These are phyloP conservation scores for Zelopaecilomyces penicillatus DNA, from an alignment of 2,329 filamentous ascomycete genomes.

Conservation along the genomic window DNA sequence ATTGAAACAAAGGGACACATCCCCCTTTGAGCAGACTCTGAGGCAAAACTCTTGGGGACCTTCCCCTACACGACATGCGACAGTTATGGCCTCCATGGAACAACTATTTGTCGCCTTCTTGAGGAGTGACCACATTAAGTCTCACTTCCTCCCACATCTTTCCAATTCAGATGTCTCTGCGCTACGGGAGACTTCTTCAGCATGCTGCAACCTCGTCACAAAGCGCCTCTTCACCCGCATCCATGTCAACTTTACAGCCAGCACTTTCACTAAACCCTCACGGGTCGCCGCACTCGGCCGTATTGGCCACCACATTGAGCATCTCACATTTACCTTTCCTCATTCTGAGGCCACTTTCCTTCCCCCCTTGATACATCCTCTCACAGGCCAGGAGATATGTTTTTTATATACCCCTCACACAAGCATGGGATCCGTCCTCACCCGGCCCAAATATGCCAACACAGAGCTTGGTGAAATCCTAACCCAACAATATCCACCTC, in stretches of 20 bases:
- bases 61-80: constrained; percentile 35
- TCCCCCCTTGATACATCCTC: constrained; percentile 72
- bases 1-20: too few species aligned
- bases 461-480: constrained; percentile 72
- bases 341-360: constrained; percentile 74
- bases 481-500: constrained; percentile 76
- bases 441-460: constrained; percentile 70
- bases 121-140: constrained; percentile 42
- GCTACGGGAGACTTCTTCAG: constrained; percentile 59
- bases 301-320: constrained; percentile 71
- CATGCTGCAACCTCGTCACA: constrained; percentile 62
- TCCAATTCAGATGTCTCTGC: constrained; percentile 45
- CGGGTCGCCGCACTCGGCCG: constrained; percentile 66
- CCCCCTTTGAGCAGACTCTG: too few species aligned
- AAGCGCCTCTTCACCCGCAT: constrained; percentile 61
- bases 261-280: constrained; percentile 65
- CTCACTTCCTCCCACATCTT: constrained; percentile 41
- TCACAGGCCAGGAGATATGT: constrained; percentile 66
- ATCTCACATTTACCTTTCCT: constrained; percentile 67
- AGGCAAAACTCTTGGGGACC: background rate
- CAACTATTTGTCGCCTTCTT: constrained; percentile 47
- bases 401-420: constrained; percentile 77
- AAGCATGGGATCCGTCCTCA: constrained; percentile 51
- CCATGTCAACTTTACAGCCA: constrained; percentile 62
- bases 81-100: constrained; percentile 42